Percentiles rank a stretch among this genome's conserved stretches.
These are phyloP conservation scores for Diaporthe longicolla DNA, from an alignment of 2,329 filamentous ascomycete genomes.

Conservation along the genomic window DNA sequence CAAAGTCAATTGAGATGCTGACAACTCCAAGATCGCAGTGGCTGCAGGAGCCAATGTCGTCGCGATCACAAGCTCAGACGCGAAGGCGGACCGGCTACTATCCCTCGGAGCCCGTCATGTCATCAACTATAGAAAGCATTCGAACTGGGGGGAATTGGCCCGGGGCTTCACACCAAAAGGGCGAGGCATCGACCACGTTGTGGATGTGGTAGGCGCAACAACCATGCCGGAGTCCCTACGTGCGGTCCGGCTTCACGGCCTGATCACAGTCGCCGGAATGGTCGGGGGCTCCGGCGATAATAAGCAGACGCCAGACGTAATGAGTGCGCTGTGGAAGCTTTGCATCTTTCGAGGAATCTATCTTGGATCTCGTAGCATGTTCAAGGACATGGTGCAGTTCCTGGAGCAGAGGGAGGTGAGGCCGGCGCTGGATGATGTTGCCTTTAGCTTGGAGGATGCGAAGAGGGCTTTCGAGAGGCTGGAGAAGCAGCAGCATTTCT, in stretches of 20 bases:
- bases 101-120: slow-evolving; percentile 69
- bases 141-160: slow-evolving; percentile 72
- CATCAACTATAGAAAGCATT: slow-evolving; percentile 72
- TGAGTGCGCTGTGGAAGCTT: slow-evolving; percentile 46
- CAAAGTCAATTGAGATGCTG: background rate
- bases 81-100: slow-evolving; percentile 66
- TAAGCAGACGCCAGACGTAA: slow-evolving; percentile 45
- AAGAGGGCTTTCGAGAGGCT: slow-evolving; percentile 53
- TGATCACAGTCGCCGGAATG: slow-evolving; percentile 52
- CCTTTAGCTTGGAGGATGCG: slow-evolving; percentile 50
- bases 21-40: slow-evolving; percentile 51
- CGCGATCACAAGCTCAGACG: slow-evolving; percentile 69
- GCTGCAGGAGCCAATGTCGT: slow-evolving; percentile 68
- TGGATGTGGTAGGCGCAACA: slow-evolving; percentile 77
- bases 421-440: slow-evolving; percentile 51
- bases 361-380: slow-evolving; percentile 47
- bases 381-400: slow-evolving; percentile 50
- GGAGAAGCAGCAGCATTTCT: slow-evolving; percentile 53
- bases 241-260: slow-evolving; percentile 57
- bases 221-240: slow-evolving; percentile 71
- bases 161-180: slow-evolving; percentile 61
- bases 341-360: slow-evolving; percentile 51
- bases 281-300: slow-evolving; percentile 50
- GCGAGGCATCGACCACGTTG: slow-evolving; percentile 71
- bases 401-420: slow-evolving; percentile 52